Base-by-base conservation (phyloP, 2,329 filamentous ascomycete species). In the Cadophora sp. region DNA sequence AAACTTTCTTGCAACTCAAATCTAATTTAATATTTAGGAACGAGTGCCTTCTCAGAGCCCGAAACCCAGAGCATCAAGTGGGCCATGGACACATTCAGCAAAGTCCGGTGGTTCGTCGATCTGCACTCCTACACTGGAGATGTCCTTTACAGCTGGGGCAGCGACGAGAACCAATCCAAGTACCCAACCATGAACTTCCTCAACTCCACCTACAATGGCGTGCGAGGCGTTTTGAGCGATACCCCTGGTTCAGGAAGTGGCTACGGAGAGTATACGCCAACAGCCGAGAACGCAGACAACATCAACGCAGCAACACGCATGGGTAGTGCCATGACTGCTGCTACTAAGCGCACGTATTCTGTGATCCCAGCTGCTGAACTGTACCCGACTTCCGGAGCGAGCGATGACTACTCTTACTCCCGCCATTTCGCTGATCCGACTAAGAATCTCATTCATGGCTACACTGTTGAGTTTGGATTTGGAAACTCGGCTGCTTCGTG, bases 131-230 rank as follows among this genome's bases (percentile, higher is more conserved):
- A 80, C 33, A 79, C 80, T 0, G 84, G 83, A 2, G 78, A 82
- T 39, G 78, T 89, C 20, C 76, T 88, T 16, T 87, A 87, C 76
- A 81, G 79, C 64, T 88, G 85, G 85, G 85, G 86, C 24, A 83
- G 85, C 69, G 85, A 88, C 70, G 80, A 83, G 56, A 78, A 82
- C 65, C 85, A 88, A 76, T 77, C 76, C 61, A 79, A 75, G 0
- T 79, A 80, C 55, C 73, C 81, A 0, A 70, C 70, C 59, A 83
- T 84, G 80, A 87, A 81, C 76, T 86, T 87, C 76, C 73, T 79
- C 30, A 88, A 87, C 79, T 62, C 77, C 2, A 76, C 80, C 4
- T 89, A 83, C 67, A 82, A 88, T 65, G 81, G 81, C 63, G 80
- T 81, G 56, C 82, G 85, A 18, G 85, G 85, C 36, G 73, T 83